phyloP scores from a whole-genome alignment of 106 monocot species.

The Dioscorea dumetorum region DNA sequence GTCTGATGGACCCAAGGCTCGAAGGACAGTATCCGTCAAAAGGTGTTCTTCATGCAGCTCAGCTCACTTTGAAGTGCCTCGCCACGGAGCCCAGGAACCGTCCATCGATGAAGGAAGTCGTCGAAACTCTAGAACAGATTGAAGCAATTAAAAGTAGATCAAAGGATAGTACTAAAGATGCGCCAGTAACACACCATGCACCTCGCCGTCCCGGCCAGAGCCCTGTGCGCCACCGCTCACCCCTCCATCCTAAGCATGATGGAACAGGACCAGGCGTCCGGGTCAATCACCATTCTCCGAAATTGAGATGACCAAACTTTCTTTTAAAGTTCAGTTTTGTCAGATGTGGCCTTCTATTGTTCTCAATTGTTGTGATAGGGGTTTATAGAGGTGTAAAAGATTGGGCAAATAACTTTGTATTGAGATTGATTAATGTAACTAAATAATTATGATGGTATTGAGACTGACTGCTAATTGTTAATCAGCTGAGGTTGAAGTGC shows the following conservation, averaged over 20 bases:
- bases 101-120: conserved; percentile 42
- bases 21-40: conserved; percentile 42
- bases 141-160: conserved; percentile 15
- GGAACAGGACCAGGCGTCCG: background rate
- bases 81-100: conserved; percentile 30
- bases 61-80: conserved; percentile 31
- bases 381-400: background rate
- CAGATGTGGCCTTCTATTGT: background rate
- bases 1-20: conserved; percentile 36
- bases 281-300: background rate
- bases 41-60: conserved; percentile 27
- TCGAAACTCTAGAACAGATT: conserved; percentile 30
- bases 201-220: conserved; percentile 3
- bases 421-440: background rate
- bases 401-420: background rate
- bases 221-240: conserved; percentile 6
- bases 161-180: conserved; percentile 11
- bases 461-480: too few species aligned
- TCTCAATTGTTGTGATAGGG: background rate
- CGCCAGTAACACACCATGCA: background rate
- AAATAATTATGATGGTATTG: too few species aligned
- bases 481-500: too few species aligned
- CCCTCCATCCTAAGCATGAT: conserved; percentile 1
- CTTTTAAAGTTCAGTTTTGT: background rate
- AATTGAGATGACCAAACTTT: conserved; percentile 1